phyloP scores from a whole-genome alignment of 148 eudicot species.

The Rheum nobile region DNA sequence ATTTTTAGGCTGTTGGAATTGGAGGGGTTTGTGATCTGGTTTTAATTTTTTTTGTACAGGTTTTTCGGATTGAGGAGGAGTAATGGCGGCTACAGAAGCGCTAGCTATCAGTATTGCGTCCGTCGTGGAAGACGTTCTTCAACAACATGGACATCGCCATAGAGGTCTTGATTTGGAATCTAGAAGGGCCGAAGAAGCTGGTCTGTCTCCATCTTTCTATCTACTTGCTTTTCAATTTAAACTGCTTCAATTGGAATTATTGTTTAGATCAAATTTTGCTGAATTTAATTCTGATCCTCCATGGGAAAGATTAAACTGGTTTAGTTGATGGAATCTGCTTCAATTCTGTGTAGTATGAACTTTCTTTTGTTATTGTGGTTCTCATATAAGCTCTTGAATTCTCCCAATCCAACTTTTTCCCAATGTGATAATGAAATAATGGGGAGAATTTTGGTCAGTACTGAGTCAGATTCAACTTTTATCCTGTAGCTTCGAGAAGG shows the following conservation, averaged over 20 bases:
- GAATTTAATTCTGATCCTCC: background rate
- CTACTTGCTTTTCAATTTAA: background rate
- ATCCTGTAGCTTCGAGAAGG: constrained; percentile 31
- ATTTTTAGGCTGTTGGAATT: background rate
- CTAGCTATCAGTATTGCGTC: constrained; percentile 42
- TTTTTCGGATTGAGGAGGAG: background rate
- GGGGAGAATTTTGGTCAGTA: background rate
- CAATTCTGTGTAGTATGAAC: background rate
- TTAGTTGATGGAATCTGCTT: too few relatives aligned
- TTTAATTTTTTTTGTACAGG: background rate
- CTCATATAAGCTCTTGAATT: background rate
- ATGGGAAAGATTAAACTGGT: background rate
- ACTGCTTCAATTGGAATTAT: background rate
- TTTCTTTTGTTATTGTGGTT: background rate
- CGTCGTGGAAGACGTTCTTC: constrained; percentile 79
- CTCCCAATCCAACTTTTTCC: background rate
- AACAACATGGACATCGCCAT: constrained; percentile 56
- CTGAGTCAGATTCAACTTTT: background rate
- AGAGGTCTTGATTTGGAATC: constrained; percentile 50
- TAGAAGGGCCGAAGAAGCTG: constrained; percentile 61
- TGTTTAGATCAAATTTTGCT: background rate
- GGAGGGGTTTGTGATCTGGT: background rate
- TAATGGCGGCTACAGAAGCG: constrained; percentile 33
- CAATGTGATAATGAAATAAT: background rate
- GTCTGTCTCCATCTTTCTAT: constrained; percentile 14